phyloP scores from a whole-genome alignment of 768 basidiomycete genomes.

The Auricularia cornea region DNA sequence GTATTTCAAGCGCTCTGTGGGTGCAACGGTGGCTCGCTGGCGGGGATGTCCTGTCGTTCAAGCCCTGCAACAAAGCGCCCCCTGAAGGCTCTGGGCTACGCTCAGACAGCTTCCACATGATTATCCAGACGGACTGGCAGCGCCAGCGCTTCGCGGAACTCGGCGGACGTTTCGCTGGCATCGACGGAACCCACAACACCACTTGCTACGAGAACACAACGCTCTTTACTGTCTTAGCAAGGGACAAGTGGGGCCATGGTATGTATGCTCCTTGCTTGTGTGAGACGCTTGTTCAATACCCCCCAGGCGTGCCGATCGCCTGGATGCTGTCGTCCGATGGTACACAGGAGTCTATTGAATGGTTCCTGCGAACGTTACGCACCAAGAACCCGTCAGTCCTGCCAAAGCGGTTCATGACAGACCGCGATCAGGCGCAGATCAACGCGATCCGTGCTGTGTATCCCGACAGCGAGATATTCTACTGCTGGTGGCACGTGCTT shows the following conservation, averaged over 20 bases:
- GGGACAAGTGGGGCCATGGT: background rate
- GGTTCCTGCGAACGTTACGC: background rate
- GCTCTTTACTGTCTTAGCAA: background rate
- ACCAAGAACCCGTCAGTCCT: background rate
- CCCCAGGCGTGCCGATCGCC: background rate
- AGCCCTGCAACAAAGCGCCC: constrained; percentile 3
- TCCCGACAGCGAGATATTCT: background rate
- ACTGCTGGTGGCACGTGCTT: constrained; percentile 21
- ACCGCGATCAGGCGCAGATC: background rate
- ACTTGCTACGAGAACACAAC: constrained; percentile 7
- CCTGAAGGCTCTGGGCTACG: constrained; percentile 5
- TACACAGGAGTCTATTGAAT: background rate
- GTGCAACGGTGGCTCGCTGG: constrained; percentile 1
- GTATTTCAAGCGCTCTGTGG: constrained; percentile 3
- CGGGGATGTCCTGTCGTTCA: constrained; percentile 6
- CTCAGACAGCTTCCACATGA: constrained; percentile 6
- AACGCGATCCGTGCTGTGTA: background rate
- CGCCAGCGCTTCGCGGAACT: constrained; percentile 4
- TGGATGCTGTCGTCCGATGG: background rate
- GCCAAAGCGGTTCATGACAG: background rate
- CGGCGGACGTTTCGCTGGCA: constrained; percentile 5
- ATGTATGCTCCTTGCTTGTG: too few relatives aligned
- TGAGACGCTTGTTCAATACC: too few relatives aligned
- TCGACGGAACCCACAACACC: constrained; percentile 12
- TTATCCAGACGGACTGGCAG: constrained; percentile 11